Evolutionary conservation across 768 basidiomycete species (phyloP).

Genomic region (Amanita polypyramis): DNA sequence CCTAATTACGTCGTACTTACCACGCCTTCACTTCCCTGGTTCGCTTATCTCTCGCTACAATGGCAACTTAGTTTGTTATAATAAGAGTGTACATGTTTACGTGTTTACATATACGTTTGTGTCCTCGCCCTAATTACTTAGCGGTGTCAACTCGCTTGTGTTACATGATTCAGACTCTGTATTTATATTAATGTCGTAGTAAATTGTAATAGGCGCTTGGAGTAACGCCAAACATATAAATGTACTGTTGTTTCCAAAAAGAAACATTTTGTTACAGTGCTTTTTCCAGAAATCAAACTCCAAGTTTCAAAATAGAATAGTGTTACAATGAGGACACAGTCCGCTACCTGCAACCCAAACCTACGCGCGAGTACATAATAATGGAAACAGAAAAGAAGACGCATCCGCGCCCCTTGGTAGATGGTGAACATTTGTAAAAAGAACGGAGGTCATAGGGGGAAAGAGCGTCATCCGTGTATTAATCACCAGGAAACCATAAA

Average conservation of each 20-base stretch:
- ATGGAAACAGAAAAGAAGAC: not conserved
- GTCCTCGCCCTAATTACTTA: not conserved
- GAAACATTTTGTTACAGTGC: no score
- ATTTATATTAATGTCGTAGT: no score
- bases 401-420: not conserved
- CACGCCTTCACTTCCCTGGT: no score
- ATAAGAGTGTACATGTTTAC: not conserved
- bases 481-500: not conserved
- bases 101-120: not conserved
- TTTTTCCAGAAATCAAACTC: no score
- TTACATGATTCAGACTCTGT: not conserved
- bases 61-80: no score
- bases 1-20: no score
- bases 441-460: not conserved
- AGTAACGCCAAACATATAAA: no score
- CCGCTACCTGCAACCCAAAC: slow-evolving; percentile 3
- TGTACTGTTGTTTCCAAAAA: no score
- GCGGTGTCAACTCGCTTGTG: not conserved
- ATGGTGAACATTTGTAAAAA: not conserved
- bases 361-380: slow-evolving; percentile 3
- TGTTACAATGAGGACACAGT: not conserved
- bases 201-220: no score
- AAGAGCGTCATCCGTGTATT: not conserved
- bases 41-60: no score
- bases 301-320: no score